Evolutionary conservation across 2,329 filamentous ascomycete genomes (phyloP), one percentile per base, ranked within the genome.

Genomic region (Pezicula neosporulosa): DNA sequence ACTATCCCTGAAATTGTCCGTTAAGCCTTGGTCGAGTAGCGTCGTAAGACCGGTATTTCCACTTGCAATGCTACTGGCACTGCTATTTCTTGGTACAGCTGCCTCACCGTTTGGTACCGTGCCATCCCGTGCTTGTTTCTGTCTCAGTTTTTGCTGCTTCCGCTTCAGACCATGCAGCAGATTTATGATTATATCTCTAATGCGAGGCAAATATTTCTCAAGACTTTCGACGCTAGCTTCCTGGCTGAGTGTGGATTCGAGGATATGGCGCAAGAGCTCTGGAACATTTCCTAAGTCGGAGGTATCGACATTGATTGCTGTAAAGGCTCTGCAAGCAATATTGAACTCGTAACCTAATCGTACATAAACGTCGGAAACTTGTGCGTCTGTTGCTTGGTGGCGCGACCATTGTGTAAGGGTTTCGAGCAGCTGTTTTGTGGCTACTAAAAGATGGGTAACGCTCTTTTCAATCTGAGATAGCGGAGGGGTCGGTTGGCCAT

Each of bases 311-410:
- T 95, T 94, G 65, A 99, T 99, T 52, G 92, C 90, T 63, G 90
- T 90, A 72, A 99, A 99, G 55, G 94, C 93, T 50, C 94, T 87
- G 70, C 93, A 97, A 27, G 94, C 94, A 76, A 99, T 94, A 72
- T 99, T 99, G 79, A 99, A 99, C 72, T 99, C 94, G 72, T 99
- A 99, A 44, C 94, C 94, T 55, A 99, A 76, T 55, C 94, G 87
- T 54, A 99, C 94, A 68, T 99, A 99, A 62, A 99, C 94, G 69
- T 99, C 94, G 12, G 94, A 97, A 53, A 99, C 94, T 68, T 97
- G 90, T 55, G 87, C 89, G 72, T 99, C 94, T 57, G 90, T 92
- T 49, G 94, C 92, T 63, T 89, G 86, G 56, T 89, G 87, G 51
- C 93, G 89, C 53, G 94, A 99, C 94, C 94, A 99, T 77, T 96